Conservation (phyloP, 345 rosid species). For the Xanthoceras sorbifolium region DNA sequence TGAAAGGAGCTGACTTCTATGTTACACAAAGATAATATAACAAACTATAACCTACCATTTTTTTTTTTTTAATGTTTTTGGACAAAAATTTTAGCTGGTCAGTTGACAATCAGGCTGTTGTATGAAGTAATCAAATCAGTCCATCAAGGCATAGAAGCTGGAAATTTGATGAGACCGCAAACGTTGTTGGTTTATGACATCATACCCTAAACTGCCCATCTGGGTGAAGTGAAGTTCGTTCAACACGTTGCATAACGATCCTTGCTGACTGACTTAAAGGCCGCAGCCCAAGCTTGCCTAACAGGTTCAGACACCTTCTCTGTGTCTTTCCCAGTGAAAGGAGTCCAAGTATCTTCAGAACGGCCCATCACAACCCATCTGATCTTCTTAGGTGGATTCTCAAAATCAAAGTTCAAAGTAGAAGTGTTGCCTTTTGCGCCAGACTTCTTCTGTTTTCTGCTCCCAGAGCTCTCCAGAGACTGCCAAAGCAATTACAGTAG, state of each 20-base stretch:
- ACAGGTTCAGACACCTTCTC: constrained; percentile 31
- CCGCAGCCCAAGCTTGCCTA: constrained; percentile 36
- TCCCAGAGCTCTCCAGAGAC: constrained; percentile 31
- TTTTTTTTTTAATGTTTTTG: too few species aligned
- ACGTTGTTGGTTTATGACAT: background rate
- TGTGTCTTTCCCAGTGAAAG: constrained; percentile 27
- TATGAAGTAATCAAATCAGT: too few species aligned
- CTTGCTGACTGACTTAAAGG: constrained; percentile 26
- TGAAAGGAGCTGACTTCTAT: too few species aligned
- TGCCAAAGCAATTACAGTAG: constrained; percentile 3
- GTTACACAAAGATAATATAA: too few species aligned
- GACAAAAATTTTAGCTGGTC: too few species aligned
- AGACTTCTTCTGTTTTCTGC: constrained; percentile 32
- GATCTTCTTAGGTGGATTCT: constrained; percentile 36
- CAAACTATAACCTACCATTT: too few species aligned
- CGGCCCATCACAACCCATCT: constrained; percentile 42
- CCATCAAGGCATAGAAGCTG: too few species aligned
- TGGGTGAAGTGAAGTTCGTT: background rate
- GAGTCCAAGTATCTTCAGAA: constrained; percentile 37
- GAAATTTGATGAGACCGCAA: too few species aligned
- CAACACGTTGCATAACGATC: background rate
- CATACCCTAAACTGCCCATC: background rate
- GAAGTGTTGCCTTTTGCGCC: constrained; percentile 5
- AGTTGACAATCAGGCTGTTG: too few species aligned
- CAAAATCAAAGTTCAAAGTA: constrained; percentile 27